phyloP scores from a whole-genome alignment of 148 eudicot species.

The Chenopodium quinoa region DNA sequence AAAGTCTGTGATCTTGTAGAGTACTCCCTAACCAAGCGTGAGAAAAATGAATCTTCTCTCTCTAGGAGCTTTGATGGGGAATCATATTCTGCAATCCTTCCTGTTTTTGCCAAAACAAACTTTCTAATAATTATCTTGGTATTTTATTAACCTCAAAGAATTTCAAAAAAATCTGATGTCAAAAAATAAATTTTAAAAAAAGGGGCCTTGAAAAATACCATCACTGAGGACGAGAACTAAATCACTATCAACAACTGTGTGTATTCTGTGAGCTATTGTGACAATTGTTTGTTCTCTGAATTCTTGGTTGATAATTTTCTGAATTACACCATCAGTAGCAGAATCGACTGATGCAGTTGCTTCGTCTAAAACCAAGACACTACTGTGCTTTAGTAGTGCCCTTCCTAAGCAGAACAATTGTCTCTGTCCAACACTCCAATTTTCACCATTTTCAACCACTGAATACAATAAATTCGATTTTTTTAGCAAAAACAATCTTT shows the following conservation, averaged over 20 bases:
- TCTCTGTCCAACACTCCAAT: conserved; percentile 98
- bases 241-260: conserved; percentile 92
- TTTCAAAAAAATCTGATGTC: too few relatives aligned
- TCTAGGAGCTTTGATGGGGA: conserved; percentile 79
- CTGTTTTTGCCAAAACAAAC: conserved; percentile 42
- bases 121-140: background rate
- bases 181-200: too few relatives aligned
- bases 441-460: conserved; percentile 97
- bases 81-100: conserved; percentile 88
- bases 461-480: conserved; percentile 19
- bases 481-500: background rate
- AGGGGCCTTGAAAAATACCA: conserved; percentile 47
- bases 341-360: conserved; percentile 99
- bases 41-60: conserved; percentile 86
- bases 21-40: conserved; percentile 81
- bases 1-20: conserved; percentile 71
- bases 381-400: conserved; percentile 80
- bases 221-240: conserved; percentile 90
- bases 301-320: conserved; percentile 73
- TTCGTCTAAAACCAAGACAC: conserved; percentile 81
- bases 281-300: conserved; percentile 78
- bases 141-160: background rate
- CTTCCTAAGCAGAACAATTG: conserved; percentile 94
- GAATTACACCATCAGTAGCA: conserved; percentile 85
- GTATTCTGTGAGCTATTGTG: conserved; percentile 98